Evolutionary conservation across 2,329 filamentous ascomycete species (phyloP).

Genomic region (Diaporthe amygdali): DNA sequence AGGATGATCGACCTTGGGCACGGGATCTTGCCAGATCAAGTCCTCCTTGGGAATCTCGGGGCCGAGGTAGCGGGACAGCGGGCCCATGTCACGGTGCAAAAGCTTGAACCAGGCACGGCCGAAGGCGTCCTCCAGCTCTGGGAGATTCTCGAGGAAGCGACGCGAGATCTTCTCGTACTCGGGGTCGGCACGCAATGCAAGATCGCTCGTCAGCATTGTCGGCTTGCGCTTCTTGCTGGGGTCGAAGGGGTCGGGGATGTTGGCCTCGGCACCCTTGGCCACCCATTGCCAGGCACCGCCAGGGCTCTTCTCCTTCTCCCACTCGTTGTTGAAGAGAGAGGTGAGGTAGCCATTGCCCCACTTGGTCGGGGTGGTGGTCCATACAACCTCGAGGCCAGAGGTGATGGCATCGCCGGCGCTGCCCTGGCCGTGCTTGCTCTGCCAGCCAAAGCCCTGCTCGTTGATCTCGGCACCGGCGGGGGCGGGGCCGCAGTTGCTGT

Average conservation of each 20-base stretch:
- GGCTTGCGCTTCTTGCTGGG: slow-evolving; percentile 73
- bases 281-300: slow-evolving; percentile 80
- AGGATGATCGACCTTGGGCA: slow-evolving; percentile 64
- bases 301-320: slow-evolving; percentile 77
- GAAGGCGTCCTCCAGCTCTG: slow-evolving; percentile 73
- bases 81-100: slow-evolving; percentile 80
- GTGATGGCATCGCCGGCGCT: slow-evolving; percentile 78
- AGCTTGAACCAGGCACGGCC: slow-evolving; percentile 84
- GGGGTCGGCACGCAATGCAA: slow-evolving; percentile 74
- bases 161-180: slow-evolving; percentile 78
- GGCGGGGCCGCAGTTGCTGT: slow-evolving; percentile 69
- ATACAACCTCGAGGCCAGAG: slow-evolving; percentile 78
- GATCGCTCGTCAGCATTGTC: slow-evolving; percentile 78
- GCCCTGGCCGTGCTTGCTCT: slow-evolving; percentile 66
- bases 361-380: slow-evolving; percentile 77
- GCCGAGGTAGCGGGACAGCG: slow-evolving; percentile 72
- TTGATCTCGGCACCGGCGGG: slow-evolving; percentile 69
- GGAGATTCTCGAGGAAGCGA: slow-evolving; percentile 70
- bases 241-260: slow-evolving; percentile 77
- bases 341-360: slow-evolving; percentile 79
- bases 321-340: slow-evolving; percentile 80
- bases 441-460: slow-evolving; percentile 76
- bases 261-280: slow-evolving; percentile 68
- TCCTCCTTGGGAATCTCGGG: slow-evolving; percentile 75
- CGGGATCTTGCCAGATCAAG: slow-evolving; percentile 77